Evolutionary conservation across 495 filamentous ascomycete species (phyloP), one percentile per base, ranked within the genome.

Genomic region (Neurospora sp.): DNA sequence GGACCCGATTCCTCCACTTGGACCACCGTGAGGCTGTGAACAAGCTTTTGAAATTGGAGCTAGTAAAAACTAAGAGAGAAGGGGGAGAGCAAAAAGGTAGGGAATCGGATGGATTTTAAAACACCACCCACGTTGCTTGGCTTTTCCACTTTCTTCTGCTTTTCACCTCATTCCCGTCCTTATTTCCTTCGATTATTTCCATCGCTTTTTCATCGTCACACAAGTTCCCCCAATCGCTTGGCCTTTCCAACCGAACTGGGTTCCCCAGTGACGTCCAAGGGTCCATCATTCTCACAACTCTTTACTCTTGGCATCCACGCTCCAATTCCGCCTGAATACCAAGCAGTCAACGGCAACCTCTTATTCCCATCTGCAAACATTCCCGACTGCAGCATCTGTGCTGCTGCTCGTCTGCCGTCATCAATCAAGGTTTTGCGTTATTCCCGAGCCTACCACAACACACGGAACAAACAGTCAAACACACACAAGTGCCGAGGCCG

Each of bases 121-220:
- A 18, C 44, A 8, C 27, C 53, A 35, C 53, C 53, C 53, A 66
- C 53, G 18, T 66, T 31, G 53, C 53, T 66, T 66, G 53, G 53
- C 53, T 66, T 31, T 35, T 66, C 53, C 53, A 66, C 31, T 66
- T 38, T 41, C 70, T 20, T 22, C 22, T 66, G 31, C 42, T 66
- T 39, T 71, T 53, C 42, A 12, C 10, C 8, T 71, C 44, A 61
- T 66, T 41, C 70, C 42, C 46, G 37, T 71, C 46, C 66, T 71
- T 71, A 71, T 71, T 71, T 71, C 70, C 70, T 35, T 66, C 0
- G 1, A 66, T 66, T 66, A 66, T 66, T 66, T 31, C 53, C 53
- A 66, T 66, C 53, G 11, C 53, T 5, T 66, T 27, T 31, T 18
- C 3, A 35, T 66, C 53, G 53, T 66, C 22, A 35, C 53, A 66